phyloP scores from a whole-genome alignment of 306 rosid genomes.

The Casuarina equisetifolia region DNA sequence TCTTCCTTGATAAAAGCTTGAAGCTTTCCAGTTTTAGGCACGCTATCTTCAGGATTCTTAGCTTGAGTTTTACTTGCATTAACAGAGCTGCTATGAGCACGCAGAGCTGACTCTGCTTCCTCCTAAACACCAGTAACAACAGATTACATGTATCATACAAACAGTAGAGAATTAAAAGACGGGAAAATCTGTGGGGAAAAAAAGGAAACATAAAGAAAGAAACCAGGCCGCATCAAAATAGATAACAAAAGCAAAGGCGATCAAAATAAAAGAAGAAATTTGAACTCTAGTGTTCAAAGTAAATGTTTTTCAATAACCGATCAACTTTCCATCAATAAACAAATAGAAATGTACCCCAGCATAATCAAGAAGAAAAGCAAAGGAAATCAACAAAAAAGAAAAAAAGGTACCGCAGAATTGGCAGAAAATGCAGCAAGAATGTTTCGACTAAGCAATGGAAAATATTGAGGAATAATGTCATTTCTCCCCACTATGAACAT shows the following conservation, averaged over 20 bases:
- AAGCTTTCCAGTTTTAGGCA: conserved; percentile 53
- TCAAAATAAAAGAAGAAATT: too few species aligned
- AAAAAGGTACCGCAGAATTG: neutral
- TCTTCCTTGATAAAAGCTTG: conserved; percentile 79
- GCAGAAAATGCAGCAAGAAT: neutral
- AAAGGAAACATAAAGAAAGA: neutral
- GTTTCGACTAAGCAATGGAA: neutral
- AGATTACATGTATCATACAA: conserved; percentile 20
- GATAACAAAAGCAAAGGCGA: neutral
- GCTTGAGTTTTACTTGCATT: conserved; percentile 47
- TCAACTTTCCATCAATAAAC: neutral
- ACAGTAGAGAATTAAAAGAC: neutral
- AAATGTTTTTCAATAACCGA: neutral
- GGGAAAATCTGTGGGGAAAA: neutral
- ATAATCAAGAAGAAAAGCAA: neutral
- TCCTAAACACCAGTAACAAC: conserved; percentile 53
- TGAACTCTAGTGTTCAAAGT: neutral
- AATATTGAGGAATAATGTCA: neutral
- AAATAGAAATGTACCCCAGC: neutral
- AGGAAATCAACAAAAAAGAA: neutral
- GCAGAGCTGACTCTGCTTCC: conserved; percentile 85
- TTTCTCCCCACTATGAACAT: too few species aligned
- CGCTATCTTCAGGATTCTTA: conserved; percentile 52
- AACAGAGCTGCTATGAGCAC: conserved; percentile 96
- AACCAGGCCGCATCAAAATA: neutral